Conservation (phyloP, 164 flowering plant genomes). For the Magnolia kwangsiensis region DNA sequence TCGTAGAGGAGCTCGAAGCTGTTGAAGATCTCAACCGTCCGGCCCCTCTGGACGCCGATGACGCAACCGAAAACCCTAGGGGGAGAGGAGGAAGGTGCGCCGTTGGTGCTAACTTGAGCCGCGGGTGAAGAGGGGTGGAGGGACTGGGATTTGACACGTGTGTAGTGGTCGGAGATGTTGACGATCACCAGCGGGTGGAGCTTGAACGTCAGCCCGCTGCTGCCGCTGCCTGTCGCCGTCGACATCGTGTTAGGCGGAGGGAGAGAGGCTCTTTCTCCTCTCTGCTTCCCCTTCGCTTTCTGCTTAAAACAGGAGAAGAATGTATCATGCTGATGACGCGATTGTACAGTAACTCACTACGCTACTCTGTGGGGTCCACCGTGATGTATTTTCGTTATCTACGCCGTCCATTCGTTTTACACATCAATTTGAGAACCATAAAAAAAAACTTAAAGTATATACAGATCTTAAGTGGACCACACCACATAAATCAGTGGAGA, state of each 20-base stretch:
- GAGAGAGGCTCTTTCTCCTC: not conserved
- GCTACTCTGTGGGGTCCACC: no score
- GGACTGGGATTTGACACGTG: constrained; percentile 74
- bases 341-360: no score
- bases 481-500: no score
- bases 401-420: no score
- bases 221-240: constrained; percentile 11
- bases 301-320: no score
- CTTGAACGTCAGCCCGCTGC: constrained; percentile 94
- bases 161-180: constrained; percentile 95
- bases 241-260: not conserved
- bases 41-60: constrained; percentile 83
- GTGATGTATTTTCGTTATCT: no score
- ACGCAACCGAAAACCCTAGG: constrained; percentile 88
- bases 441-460: no score
- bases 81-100: constrained; percentile 16
- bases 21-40: constrained; percentile 97
- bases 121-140: constrained; percentile 26
- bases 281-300: no score
- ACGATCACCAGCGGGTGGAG: constrained; percentile 91
- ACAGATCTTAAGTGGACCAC: no score
- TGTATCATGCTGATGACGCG: no score
- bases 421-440: no score
- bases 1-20: constrained; percentile 95
- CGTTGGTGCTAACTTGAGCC: constrained; percentile 1